Percentiles rank a stretch among this genome's conserved stretches.
Evolutionary conservation across 73 alveolate species (phyloP).

Genomic region (Symbiodinium pilosum): DNA sequence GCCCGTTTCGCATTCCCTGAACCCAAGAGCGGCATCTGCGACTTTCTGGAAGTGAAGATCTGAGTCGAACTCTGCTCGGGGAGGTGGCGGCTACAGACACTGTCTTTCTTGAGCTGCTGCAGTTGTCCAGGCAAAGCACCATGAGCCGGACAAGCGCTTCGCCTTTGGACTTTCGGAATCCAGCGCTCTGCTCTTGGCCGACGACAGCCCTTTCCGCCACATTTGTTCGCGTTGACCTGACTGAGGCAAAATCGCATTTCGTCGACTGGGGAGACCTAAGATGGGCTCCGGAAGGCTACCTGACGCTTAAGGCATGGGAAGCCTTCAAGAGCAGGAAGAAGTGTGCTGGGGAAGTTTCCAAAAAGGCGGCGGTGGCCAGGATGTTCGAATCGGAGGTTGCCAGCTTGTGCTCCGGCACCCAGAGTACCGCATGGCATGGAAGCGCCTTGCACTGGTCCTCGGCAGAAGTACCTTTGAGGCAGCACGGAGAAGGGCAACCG

Average conservation of each 20-base stretch:
- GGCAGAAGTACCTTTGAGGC: background rate
- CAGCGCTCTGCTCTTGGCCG: background rate
- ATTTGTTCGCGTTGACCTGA: background rate
- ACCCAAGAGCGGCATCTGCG: background rate
- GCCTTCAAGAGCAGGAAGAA: background rate
- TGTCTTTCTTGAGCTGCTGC: background rate
- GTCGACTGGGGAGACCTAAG: conserved; percentile 21
- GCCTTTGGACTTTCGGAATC: conserved; percentile 19
- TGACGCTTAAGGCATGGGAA: background rate
- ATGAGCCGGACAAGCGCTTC: background rate
- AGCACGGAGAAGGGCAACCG: background rate
- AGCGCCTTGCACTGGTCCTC: too few species aligned
- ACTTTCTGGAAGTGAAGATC: background rate
- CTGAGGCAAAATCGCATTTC: conserved; percentile 12
- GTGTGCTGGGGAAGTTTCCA: background rate
- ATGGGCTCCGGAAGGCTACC: background rate
- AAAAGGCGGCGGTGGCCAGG: conserved; percentile 8
- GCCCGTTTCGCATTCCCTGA: background rate
- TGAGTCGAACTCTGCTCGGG: background rate
- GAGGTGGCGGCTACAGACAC: background rate
- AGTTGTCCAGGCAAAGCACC: background rate
- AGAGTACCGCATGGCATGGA: too few species aligned
- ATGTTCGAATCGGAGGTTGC: conserved; percentile 14
- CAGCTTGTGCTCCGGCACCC: background rate
- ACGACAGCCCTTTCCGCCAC: background rate